These are phyloP conservation scores for Didymella glomerata DNA, from an alignment of 2,329 filamentous ascomycete species.

Conservation along the genomic window DNA sequence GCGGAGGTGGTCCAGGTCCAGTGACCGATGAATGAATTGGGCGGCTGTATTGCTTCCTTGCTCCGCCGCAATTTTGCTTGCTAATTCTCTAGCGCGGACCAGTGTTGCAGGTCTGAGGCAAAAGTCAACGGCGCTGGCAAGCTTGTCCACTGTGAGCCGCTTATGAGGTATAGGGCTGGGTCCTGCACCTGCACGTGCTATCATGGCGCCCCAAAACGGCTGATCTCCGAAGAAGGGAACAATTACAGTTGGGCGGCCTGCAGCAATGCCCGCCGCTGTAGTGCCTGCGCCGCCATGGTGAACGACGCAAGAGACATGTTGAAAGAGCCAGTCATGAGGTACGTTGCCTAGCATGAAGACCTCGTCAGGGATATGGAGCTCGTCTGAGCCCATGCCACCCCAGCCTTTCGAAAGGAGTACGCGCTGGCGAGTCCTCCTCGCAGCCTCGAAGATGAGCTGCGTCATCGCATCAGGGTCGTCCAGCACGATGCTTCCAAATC, in stretches of 20 bases:
- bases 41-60: slow-evolving; percentile 37
- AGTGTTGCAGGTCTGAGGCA: slow-evolving; percentile 49
- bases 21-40: slow-evolving; percentile 36
- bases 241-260: slow-evolving; percentile 58
- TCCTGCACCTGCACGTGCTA: slow-evolving; percentile 61
- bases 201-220: slow-evolving; percentile 64
- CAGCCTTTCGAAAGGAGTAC: slow-evolving; percentile 83
- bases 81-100: slow-evolving; percentile 31
- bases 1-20: slow-evolving; percentile 35
- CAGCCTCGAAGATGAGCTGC: slow-evolving; percentile 39
- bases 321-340: slow-evolving; percentile 81
- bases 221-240: slow-evolving; percentile 68
- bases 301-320: slow-evolving; percentile 78
- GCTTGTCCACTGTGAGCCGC: slow-evolving; percentile 53
- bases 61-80: slow-evolving; percentile 37
- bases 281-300: slow-evolving; percentile 79
- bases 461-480: slow-evolving; percentile 41
- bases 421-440: slow-evolving; percentile 65
- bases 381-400: slow-evolving; percentile 77
- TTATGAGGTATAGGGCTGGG: slow-evolving; percentile 60
- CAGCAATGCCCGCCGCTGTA: slow-evolving; percentile 61
- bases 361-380: slow-evolving; percentile 64
- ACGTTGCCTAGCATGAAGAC: slow-evolving; percentile 73
- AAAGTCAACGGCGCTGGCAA: slow-evolving; percentile 58
- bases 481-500: slow-evolving; percentile 44